These are phyloP conservation scores for Colletotrichum echinochloae DNA, from an alignment of 2,329 filamentous ascomycete species.

Conservation along the genomic window DNA sequence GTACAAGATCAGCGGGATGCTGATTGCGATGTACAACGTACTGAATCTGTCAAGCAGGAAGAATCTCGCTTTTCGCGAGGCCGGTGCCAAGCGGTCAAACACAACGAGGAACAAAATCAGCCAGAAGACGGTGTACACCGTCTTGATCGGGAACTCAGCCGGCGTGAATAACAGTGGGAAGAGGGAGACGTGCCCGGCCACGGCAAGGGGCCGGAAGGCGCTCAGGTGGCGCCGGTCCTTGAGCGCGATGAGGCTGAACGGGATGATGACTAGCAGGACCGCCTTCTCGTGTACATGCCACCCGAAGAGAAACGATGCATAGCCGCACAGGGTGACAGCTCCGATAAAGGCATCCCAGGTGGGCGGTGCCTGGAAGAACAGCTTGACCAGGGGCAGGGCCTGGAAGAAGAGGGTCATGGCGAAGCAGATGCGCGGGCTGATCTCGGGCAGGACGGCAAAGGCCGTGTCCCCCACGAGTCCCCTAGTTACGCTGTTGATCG, in stretches of 20 bases:
- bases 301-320: slow-evolving; percentile 95
- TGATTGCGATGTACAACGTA: slow-evolving; percentile 87
- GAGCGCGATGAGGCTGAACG: slow-evolving; percentile 92
- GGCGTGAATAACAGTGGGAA: slow-evolving; percentile 94
- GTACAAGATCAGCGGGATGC: slow-evolving; percentile 90
- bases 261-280: slow-evolving; percentile 91
- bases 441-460: slow-evolving; percentile 91
- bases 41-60: slow-evolving; percentile 94
- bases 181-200: slow-evolving; percentile 93
- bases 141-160: slow-evolving; percentile 94
- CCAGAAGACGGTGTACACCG: slow-evolving; percentile 93
- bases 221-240: slow-evolving; percentile 90
- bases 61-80: slow-evolving; percentile 81
- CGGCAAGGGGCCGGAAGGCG: slow-evolving; percentile 90
- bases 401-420: slow-evolving; percentile 86
- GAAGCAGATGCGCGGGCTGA: slow-evolving; percentile 85
- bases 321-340: slow-evolving; percentile 91
- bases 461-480: slow-evolving; percentile 93
- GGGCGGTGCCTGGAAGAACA: slow-evolving; percentile 75
- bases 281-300: slow-evolving; percentile 99
- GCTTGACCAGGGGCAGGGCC: slow-evolving; percentile 80
- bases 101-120: slow-evolving; percentile 85
- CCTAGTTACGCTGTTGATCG: slow-evolving; percentile 88
- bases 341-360: slow-evolving; percentile 92
- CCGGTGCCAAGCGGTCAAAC: slow-evolving; percentile 90